phyloP scores from a whole-genome alignment of 2,329 filamentous ascomycete genomes.

The Calonectria pseudoturangicola region DNA sequence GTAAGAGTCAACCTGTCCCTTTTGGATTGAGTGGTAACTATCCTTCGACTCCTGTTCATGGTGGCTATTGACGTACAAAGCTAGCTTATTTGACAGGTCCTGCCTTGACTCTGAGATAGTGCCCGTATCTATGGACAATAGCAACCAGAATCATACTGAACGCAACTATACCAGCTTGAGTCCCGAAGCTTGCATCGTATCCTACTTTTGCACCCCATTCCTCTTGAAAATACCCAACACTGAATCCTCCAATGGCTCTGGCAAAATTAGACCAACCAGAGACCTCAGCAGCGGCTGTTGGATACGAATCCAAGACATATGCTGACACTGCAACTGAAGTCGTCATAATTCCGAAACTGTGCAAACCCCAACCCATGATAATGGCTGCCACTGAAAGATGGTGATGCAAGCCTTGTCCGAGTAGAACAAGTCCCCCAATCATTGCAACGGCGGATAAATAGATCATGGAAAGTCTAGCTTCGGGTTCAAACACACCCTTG shows the following conservation, averaged over 20 bases:
- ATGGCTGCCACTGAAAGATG: slow-evolving; percentile 58
- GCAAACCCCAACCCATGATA: slow-evolving; percentile 67
- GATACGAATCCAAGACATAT: slow-evolving; percentile 69
- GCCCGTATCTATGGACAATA: slow-evolving; percentile 42
- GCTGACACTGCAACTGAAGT: slow-evolving; percentile 68
- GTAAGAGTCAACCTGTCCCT: too few species aligned
- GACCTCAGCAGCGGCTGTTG: slow-evolving; percentile 67
- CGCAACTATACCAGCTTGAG: slow-evolving; percentile 57
- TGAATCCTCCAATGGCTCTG: slow-evolving; percentile 66
- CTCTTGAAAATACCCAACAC: slow-evolving; percentile 68
- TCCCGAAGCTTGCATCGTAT: slow-evolving; percentile 45
- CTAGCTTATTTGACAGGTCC: slow-evolving; percentile 38
- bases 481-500: slow-evolving; percentile 72
- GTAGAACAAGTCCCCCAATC: slow-evolving; percentile 67
- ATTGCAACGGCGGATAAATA: slow-evolving; percentile 69
- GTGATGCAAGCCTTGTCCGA: slow-evolving; percentile 71
- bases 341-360: slow-evolving; percentile 73
- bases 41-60: background rate
- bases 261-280: slow-evolving; percentile 64
- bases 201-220: slow-evolving; percentile 63
- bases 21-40: too few species aligned
- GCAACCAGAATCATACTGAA: slow-evolving; percentile 53
- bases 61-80: background rate
- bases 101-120: slow-evolving; percentile 35
- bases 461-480: slow-evolving; percentile 71